Evolutionary conservation across 495 filamentous ascomycete species (phyloP), one percentile per base, ranked within the genome.

Genomic region (Tuber indicum): DNA sequence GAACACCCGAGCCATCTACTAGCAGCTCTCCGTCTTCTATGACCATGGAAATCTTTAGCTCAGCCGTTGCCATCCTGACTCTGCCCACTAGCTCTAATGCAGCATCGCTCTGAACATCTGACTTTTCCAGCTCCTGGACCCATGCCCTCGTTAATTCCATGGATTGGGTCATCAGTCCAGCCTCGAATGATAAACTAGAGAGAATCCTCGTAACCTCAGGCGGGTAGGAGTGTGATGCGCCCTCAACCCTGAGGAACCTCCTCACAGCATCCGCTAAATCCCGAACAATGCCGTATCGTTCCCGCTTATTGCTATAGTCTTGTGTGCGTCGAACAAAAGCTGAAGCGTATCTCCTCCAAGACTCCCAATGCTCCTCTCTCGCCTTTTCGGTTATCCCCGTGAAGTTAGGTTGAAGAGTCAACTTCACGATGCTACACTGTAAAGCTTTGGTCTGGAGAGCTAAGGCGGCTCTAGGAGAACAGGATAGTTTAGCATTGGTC

Each of bases 21-120:
- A 82, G 39, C 5, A 78, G 17, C 52, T 75, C 72, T 39, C 73
- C 75, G 42, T 76, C 69, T 12, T 75, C 75, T 12, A 45, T 73
- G 46, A 75, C 69, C 23, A 76, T 72, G 19, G 77, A 79, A 69
- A 81, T 23, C 44, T 82, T 83, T 21, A 84, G 70, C 72, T 83
- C 77, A 62, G 82, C 74, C 21, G 80, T 74, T 52, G 82, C 82
- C 41, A 84, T 74, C 69, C 82, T 75, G 39, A 84, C 77, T 39
- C 77, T 77, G 45, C 82, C 73, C 36, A 83, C 75, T 26, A 78
- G 70, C 71, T 74, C 76, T 44, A 79, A 74, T 6, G 82, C 77
- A 26, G 45, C 62, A 52, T 84, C 75, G 7, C 74, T 76, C 17
- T 79, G 72, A 39, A 69, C 75, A 23, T 81, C 78, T 21, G 71